Conservation (phyloP, 73 alveolate species). For the Paramecium caudatum region DNA sequence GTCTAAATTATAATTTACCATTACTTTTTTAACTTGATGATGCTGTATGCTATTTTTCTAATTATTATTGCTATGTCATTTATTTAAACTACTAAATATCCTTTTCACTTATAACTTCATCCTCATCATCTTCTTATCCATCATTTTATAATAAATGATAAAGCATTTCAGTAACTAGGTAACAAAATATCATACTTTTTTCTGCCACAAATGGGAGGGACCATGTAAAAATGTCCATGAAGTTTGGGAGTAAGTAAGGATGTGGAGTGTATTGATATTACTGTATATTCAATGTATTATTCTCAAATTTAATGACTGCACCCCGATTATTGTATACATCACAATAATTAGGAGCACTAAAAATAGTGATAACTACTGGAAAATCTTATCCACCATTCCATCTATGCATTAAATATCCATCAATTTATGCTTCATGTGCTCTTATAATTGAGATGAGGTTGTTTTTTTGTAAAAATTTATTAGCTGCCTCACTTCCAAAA, state of each 20-base stretch:
- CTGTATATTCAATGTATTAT: constrained; percentile 91
- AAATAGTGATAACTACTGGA: constrained; percentile 95
- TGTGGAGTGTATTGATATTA: constrained; percentile 93
- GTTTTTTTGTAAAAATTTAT: constrained; percentile 81
- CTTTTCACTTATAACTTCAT: constrained; percentile 58
- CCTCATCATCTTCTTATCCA: constrained; percentile 73
- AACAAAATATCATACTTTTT: constrained; percentile 58
- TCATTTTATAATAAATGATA: constrained; percentile 72
- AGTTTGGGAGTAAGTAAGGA: constrained; percentile 94
- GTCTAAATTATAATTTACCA: background rate
- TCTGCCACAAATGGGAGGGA: constrained; percentile 93
- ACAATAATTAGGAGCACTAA: constrained; percentile 97
- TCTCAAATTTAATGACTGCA: constrained; percentile 92
- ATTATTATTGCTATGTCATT: constrained; percentile 2
- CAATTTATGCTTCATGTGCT: constrained; percentile 93
- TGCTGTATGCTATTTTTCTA: constrained; percentile 8
- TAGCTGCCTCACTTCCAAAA: constrained; percentile 89
- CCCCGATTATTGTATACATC: constrained; percentile 97
- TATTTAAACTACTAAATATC: constrained; percentile 60
- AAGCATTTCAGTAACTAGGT: constrained; percentile 87
- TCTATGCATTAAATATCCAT: constrained; percentile 96
- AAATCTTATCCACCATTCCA: constrained; percentile 94
- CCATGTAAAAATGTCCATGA: constrained; percentile 94
- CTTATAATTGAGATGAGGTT: constrained; percentile 87
- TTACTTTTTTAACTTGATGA: background rate